A percentile compares a stretch with the other conserved stretches of the same genome.
Conservation (phyloP, 176 grass and related monocot species). For the Chloris gayana region DNA sequence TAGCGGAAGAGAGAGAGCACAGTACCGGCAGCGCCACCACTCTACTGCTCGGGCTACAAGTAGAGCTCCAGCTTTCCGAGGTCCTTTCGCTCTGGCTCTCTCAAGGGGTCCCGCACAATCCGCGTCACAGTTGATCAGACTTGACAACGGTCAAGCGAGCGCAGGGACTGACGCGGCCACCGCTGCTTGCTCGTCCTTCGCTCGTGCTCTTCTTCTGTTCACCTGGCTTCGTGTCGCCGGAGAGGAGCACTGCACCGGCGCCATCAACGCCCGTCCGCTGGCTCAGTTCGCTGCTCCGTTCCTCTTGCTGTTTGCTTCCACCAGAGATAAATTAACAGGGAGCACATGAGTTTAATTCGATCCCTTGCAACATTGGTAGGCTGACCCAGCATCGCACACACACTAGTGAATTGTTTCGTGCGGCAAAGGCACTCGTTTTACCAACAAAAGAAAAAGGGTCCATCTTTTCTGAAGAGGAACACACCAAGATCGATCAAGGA, state of each 20-base stretch:
- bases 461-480: no score
- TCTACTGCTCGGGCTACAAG: not conserved
- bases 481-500: no score
- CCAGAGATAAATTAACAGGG: no score
- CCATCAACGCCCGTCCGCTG: not conserved
- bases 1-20: no score
- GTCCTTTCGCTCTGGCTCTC: not conserved
- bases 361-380: no score
- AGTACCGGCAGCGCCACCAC: no score
- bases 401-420: no score
- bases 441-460: no score
- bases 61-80: not conserved
- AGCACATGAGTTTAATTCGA: no score
- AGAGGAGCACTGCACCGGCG: not conserved
- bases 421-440: no score
- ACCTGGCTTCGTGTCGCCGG: not conserved
- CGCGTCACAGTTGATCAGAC: not conserved
- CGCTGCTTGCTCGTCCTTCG: not conserved
- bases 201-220: not conserved
- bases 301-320: no score
- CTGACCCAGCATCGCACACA: no score
- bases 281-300: not conserved
- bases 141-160: not conserved
- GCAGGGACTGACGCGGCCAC: not conserved
- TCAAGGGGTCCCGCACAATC: slow-evolving; percentile 1